phyloP scores from a whole-genome alignment of 2,329 filamentous ascomycete species.

The Fusarium sp. region DNA sequence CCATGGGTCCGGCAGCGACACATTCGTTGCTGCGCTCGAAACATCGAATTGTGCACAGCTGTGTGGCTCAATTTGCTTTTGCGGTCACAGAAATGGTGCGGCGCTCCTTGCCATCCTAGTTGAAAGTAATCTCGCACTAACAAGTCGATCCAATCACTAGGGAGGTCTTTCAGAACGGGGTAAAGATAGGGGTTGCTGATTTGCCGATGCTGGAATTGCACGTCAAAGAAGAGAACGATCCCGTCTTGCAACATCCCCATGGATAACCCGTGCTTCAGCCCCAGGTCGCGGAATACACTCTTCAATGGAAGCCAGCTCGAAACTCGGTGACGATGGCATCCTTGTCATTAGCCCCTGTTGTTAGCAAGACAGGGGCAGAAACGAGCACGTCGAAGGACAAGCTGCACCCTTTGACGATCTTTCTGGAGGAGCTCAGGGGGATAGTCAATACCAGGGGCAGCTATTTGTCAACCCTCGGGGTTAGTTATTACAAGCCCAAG shows the following conservation, averaged over 20 bases:
- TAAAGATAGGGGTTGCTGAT: constrained; percentile 12
- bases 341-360: not conserved
- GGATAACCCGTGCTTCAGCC: not conserved
- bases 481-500: not conserved
- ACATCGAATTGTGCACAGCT: not conserved
- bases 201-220: constrained; percentile 5
- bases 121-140: constrained; percentile 14
- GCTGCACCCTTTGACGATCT: constrained; percentile 18
- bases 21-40: not conserved
- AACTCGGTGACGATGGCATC: not conserved
- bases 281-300: not conserved
- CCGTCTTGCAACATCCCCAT: not conserved
- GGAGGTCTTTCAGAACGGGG: constrained; percentile 8
- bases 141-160: constrained; percentile 12
- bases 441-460: not conserved
- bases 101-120: constrained; percentile 24
- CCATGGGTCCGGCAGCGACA: not conserved
- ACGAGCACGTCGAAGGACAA: not conserved
- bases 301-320: not conserved
- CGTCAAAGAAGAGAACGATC: not conserved
- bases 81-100: constrained; percentile 14
- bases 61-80: constrained; percentile 20
- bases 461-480: not conserved
- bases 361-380: constrained; percentile 1
- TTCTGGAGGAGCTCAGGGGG: constrained; percentile 21